phyloP scores from a whole-genome alignment of 345 rosid species.

The Hibiscus tridactylites region DNA sequence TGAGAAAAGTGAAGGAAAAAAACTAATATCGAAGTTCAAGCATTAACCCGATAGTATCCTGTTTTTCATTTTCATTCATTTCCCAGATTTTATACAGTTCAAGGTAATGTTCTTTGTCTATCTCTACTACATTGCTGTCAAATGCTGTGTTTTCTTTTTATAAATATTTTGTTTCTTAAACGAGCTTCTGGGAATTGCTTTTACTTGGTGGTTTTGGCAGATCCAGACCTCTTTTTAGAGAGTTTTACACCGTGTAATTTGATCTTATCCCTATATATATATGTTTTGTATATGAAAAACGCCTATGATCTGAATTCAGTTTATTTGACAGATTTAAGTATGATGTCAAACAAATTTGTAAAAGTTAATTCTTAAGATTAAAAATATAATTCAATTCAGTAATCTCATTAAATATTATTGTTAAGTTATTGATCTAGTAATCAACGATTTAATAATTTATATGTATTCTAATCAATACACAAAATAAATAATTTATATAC shows the following conservation, averaged over 20 bases:
- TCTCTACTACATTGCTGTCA: not conserved
- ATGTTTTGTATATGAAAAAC: too few species aligned
- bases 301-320: not conserved
- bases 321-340: slow-evolving; percentile 12
- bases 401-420: too few species aligned
- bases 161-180: not conserved
- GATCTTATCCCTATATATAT: too few species aligned
- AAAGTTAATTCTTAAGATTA: too few species aligned
- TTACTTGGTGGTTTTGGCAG: slow-evolving; percentile 20
- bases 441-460: too few species aligned
- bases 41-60: not conserved
- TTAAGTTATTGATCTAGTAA: too few species aligned
- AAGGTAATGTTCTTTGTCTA: slow-evolving; percentile 31
- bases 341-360: too few species aligned
- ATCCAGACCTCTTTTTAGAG: slow-evolving; percentile 21
- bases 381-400: too few species aligned
- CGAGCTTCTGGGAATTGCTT: not conserved
- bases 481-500: too few species aligned
- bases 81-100: slow-evolving; percentile 5
- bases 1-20: not conserved
- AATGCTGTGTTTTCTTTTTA: not conserved
- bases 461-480: too few species aligned
- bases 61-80: not conserved
- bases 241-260: too few species aligned
- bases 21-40: not conserved